A percentile compares a stretch with the other conserved stretches of the same genome.
Evolutionary conservation across 225 moss, liverwort and hornwort genomes (phyloP).

Genomic region (Lunularia cruciata): DNA sequence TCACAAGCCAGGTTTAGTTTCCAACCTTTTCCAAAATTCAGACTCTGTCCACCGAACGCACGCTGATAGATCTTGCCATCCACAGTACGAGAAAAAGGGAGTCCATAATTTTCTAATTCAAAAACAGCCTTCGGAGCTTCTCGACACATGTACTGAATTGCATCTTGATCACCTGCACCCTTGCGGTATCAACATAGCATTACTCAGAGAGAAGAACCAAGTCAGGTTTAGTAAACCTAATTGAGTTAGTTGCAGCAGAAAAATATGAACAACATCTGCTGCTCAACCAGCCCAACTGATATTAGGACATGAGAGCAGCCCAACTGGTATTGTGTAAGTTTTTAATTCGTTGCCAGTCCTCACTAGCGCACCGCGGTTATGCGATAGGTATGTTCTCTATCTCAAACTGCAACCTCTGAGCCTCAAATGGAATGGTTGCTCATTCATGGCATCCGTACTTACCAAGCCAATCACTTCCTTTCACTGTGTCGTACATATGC

Average conservation of each 20-base stretch:
- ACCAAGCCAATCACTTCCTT: slow-evolving; percentile 98
- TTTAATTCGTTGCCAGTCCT: no score
- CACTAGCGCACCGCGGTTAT: no score
- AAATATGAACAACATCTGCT: no score
- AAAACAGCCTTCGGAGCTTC: slow-evolving; percentile 93
- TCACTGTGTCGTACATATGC: slow-evolving; percentile 99
- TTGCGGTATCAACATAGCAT: not conserved
- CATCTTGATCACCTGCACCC: slow-evolving; percentile 89
- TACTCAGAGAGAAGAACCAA: no score
- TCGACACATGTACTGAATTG: slow-evolving; percentile 97
- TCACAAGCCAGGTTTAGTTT: no score
- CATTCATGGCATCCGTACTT: slow-evolving; percentile 13
- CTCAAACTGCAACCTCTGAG: not conserved
- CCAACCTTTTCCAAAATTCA: slow-evolving; percentile 90
- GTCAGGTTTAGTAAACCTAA: no score
- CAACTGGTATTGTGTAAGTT: not conserved
- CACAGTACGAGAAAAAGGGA: slow-evolving; percentile 89
- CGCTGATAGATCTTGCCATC: slow-evolving; percentile 96
- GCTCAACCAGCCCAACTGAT: no score
- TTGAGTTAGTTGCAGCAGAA: no score
- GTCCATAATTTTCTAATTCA: slow-evolving; percentile 91
- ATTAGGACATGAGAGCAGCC: not conserved
- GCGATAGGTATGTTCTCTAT: no score
- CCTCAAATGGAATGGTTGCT: no score
- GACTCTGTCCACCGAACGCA: slow-evolving; percentile 96